Evolutionary conservation across 2,329 filamentous ascomycete species (phyloP).

Genomic region (Mycosphaerella arachidis): DNA sequence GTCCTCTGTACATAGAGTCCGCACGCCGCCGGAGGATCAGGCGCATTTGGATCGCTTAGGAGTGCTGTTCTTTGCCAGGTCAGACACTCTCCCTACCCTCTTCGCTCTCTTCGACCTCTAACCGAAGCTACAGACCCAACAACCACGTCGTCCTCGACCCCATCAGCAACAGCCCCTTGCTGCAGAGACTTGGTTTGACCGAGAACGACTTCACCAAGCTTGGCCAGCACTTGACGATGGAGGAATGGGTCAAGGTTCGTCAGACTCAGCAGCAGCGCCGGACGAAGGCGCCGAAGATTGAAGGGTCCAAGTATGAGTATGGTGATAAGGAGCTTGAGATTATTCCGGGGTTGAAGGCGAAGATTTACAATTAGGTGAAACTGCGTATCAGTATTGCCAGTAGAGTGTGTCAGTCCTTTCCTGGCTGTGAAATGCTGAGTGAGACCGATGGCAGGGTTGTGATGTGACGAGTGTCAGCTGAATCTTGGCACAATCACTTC

Average conservation of each 20-base stretch:
- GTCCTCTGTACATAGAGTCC: conserved; percentile 47
- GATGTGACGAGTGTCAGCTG: too few relatives aligned
- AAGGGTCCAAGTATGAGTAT: conserved; percentile 35
- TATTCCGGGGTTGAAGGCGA: conserved; percentile 30
- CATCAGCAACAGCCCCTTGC: conserved; percentile 36
- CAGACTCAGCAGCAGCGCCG: conserved; percentile 36
- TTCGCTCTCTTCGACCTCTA: not conserved
- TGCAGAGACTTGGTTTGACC: conserved; percentile 33
- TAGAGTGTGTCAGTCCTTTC: too few relatives aligned
- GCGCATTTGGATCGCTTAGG: conserved; percentile 47
- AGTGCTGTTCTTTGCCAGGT: conserved; percentile 50
- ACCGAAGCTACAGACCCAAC: conserved; percentile 26
- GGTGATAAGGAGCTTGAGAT: conserved; percentile 35
- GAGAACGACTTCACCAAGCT: conserved; percentile 28
- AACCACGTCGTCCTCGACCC: conserved; percentile 38
- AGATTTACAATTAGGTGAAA: conserved; percentile 25
- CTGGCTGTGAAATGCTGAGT: too few relatives aligned
- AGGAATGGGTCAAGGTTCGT: conserved; percentile 40
- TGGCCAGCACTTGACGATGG: conserved; percentile 42
- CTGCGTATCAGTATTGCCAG: too few relatives aligned
- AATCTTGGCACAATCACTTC: too few relatives aligned
- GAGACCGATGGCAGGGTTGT: too few relatives aligned
- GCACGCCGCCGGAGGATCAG: conserved; percentile 46
- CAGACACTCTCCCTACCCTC: conserved; percentile 10
- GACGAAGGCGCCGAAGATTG: conserved; percentile 37